These are phyloP conservation scores for Diophrys appendiculata DNA, from an alignment of 73 alveolate genomes.

Conservation along the genomic window DNA sequence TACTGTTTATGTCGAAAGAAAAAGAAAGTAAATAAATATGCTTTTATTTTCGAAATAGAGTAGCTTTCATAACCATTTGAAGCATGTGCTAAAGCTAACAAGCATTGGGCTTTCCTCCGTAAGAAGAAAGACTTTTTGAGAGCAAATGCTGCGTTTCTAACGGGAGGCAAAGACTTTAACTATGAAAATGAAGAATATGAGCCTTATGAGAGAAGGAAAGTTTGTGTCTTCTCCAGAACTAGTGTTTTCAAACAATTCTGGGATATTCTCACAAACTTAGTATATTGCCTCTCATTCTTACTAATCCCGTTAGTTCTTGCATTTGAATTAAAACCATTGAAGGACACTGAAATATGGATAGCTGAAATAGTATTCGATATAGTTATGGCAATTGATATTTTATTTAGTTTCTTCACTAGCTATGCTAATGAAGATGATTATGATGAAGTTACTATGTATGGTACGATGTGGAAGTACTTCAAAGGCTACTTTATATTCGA, in stretches of 20 bases:
- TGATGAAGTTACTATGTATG: no score
- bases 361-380: no score
- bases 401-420: no score
- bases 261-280: neutral
- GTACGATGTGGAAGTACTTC: no score
- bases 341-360: neutral
- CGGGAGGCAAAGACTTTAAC: neutral
- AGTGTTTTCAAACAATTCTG: neutral
- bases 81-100: neutral
- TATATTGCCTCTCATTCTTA: neutral
- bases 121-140: neutral
- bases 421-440: no score
- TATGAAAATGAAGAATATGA: neutral
- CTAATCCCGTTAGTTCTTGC: conserved; percentile 11
- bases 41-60: neutral
- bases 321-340: neutral
- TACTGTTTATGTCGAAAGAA: neutral
- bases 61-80: neutral
- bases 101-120: neutral
- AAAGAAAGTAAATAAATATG: neutral
- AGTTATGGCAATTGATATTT: no score
- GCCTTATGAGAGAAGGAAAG: neutral
- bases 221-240: neutral
- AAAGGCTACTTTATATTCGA: conserved; percentile 41
- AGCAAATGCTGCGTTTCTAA: neutral